Conservation (phyloP, 352 stramenopile genomes). For the Globisporangium carolinianum region DNA sequence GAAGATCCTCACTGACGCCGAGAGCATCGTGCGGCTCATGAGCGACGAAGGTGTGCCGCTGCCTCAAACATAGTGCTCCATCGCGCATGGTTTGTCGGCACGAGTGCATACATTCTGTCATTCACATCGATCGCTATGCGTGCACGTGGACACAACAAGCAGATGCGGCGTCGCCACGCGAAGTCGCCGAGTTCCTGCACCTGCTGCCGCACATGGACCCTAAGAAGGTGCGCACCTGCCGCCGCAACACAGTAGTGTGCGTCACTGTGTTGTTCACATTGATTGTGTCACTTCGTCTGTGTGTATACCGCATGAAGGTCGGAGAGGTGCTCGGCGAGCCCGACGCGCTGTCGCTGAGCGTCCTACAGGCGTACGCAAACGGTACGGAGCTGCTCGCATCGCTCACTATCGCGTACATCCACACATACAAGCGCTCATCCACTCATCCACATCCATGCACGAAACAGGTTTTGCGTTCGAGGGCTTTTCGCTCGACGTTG, state of each 20-base stretch:
- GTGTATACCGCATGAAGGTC: conserved; percentile 20
- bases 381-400: conserved; percentile 12
- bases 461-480: conserved; percentile 51
- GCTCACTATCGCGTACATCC: neutral
- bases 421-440: neutral
- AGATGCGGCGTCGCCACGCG: conserved; percentile 38
- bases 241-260: neutral
- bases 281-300: neutral
- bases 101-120: neutral
- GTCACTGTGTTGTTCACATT: neutral
- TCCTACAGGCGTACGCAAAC: conserved; percentile 69
- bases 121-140: neutral
- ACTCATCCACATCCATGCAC: neutral
- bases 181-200: conserved; percentile 60
- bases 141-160: neutral
- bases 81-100: too few relatives aligned
- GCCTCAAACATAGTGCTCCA: too few relatives aligned
- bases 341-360: conserved; percentile 41
- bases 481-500: conserved; percentile 51
- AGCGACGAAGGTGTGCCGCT: conserved; percentile 28
- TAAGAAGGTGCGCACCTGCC: conserved; percentile 35
- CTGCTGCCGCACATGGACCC: conserved; percentile 58
- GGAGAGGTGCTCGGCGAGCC: conserved; percentile 62
- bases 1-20: conserved; percentile 14
- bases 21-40: conserved; percentile 38